These are phyloP conservation scores for Candida tammaniensis DNA, from an alignment of 805 yeast genomes.

Conservation along the genomic window DNA sequence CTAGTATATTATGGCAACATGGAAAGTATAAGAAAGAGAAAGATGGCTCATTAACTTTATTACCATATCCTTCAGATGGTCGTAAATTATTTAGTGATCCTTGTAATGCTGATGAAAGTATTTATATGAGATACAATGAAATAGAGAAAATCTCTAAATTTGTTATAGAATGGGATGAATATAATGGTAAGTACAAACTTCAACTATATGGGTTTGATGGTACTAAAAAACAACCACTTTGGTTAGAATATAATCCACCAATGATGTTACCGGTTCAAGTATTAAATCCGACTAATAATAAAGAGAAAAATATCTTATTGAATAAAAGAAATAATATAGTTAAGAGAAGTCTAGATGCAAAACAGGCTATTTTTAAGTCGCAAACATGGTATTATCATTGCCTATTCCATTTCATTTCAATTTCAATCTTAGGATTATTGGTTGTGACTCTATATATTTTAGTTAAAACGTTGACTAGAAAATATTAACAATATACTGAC, in stretches of 20 bases:
- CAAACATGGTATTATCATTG: conserved; percentile 3
- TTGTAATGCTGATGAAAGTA: conserved; percentile 14
- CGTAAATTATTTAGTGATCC: conserved; percentile 21
- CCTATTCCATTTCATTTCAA: conserved; percentile 3
- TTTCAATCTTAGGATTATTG: conserved; percentile 2
- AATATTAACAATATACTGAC: too few relatives aligned
- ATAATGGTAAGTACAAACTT: conserved; percentile 14
- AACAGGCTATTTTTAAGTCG: too few relatives aligned
- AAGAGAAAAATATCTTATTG: conserved; percentile 7
- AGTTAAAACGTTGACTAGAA: background rate
- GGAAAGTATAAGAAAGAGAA: conserved; percentile 13
- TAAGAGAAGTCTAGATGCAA: conserved; percentile 11
- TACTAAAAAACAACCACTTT: conserved; percentile 18
- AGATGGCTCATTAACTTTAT: conserved; percentile 12
- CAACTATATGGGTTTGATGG: conserved; percentile 17
- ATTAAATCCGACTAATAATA: conserved; percentile 15
- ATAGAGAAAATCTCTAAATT: conserved; percentile 12
- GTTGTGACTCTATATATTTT: background rate
- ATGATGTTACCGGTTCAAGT: conserved; percentile 19
- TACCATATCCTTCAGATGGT: conserved; percentile 18
- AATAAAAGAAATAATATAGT: conserved; percentile 5
- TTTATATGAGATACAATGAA: conserved; percentile 17
- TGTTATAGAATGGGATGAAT: conserved; percentile 17
- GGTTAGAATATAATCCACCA: conserved; percentile 19
- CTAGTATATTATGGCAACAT: conserved; percentile 20